Conservation (phyloP, 2,329 filamentous ascomycete genomes). For the Fusarium avenaceum region DNA sequence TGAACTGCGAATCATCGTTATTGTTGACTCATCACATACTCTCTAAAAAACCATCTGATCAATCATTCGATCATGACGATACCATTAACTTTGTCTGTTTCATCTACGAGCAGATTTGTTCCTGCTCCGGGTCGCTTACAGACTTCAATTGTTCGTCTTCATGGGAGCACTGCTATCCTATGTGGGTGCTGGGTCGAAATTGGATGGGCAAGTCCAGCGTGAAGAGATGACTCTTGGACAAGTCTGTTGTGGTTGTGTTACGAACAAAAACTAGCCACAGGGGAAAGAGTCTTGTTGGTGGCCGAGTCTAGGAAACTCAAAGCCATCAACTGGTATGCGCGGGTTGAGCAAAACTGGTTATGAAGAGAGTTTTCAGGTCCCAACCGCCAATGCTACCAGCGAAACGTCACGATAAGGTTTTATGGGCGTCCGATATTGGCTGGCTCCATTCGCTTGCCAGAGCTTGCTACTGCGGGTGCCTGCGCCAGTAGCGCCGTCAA, state of each 20-base stretch:
- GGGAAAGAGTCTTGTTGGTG: constrained; percentile 4
- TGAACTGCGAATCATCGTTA: not conserved
- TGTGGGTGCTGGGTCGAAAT: no score
- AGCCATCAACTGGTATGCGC: constrained; percentile 33
- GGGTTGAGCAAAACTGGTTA: constrained; percentile 3
- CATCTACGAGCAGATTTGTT: no score
- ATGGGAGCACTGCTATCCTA: no score
- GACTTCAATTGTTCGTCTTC: no score
- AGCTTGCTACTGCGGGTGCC: constrained; percentile 22
- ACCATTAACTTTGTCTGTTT: no score
- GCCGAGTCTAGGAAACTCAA: constrained; percentile 20
- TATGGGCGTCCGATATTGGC: constrained; percentile 9
- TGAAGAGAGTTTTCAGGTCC: constrained; percentile 1
- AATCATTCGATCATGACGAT: no score
- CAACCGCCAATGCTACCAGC: constrained; percentile 4
- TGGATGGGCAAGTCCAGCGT: no score
- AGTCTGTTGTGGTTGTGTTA: no score
- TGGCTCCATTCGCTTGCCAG: constrained; percentile 1
- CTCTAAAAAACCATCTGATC: not conserved
- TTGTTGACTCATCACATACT: not conserved
- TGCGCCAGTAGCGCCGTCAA: constrained; percentile 35
- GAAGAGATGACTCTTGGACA: no score
- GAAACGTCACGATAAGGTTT: constrained; percentile 30
- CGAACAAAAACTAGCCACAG: no score
- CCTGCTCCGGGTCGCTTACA: no score